Percentiles rank a stretch among this genome's conserved stretches.
Conservation (phyloP, 225 moss, liverwort and hornwort genomes). For the Sphagnum contortum region DNA sequence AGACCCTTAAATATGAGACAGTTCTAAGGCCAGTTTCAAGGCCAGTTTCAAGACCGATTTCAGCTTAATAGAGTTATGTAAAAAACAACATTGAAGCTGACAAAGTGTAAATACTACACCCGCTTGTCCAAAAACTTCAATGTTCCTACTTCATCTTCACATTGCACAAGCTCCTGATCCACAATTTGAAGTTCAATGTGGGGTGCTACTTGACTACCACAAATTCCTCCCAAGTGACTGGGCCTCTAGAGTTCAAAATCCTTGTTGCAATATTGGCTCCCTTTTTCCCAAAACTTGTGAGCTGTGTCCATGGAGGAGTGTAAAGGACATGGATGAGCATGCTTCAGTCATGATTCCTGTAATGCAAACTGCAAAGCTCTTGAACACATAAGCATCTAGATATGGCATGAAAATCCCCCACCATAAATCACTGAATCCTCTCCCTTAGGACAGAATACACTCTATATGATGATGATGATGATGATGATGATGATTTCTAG, state of each 20-base stretch:
- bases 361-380: neutral
- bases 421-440: no score
- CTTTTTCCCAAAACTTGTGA: constrained; percentile 16
- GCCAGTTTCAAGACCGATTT: no score
- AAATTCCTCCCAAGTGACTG: constrained; percentile 62
- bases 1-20: no score
- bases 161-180: neutral
- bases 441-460: no score
- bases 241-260: constrained; percentile 7
- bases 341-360: constrained; percentile 93
- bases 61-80: no score
- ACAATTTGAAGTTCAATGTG: constrained; percentile 69
- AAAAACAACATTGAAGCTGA: no score
- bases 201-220: constrained; percentile 81
- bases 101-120: no score
- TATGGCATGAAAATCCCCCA: neutral
- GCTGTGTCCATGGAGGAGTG: constrained; percentile 49
- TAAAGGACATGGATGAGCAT: constrained; percentile 91
- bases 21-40: no score
- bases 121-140: neutral
- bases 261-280: neutral
- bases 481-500: no score
- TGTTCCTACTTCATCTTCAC: neutral
- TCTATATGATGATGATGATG: no score
- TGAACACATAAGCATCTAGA: no score